phyloP scores from a whole-genome alignment of 1,284 basidiomycete genomes.

The Heterobasidion irregulare region DNA sequence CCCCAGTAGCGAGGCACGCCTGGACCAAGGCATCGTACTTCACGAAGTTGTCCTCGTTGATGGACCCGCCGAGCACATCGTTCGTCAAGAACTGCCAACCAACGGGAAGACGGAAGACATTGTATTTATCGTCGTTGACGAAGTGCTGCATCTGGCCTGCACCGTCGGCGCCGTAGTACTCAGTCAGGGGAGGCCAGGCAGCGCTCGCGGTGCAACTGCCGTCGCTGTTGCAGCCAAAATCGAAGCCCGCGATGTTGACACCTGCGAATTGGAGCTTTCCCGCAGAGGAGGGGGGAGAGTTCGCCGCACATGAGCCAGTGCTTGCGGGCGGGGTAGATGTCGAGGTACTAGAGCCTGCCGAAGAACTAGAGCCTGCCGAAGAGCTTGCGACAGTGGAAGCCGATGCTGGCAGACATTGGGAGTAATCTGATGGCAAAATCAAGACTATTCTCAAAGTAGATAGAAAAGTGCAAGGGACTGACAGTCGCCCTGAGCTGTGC shows the following conservation, averaged over 20 bases:
- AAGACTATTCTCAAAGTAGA: not conserved
- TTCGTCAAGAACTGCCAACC: constrained; percentile 49
- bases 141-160: constrained; percentile 51
- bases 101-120: constrained; percentile 43
- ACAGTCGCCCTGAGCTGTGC: constrained; percentile 18
- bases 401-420: constrained; percentile 20
- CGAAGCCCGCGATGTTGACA: constrained; percentile 41
- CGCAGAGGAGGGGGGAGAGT: constrained; percentile 9
- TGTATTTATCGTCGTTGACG: constrained; percentile 38
- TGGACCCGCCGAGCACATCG: constrained; percentile 26
- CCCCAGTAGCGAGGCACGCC: constrained; percentile 30
- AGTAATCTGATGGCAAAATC: constrained; percentile 15
- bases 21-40: constrained; percentile 46
- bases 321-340: not conserved
- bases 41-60: constrained; percentile 37
- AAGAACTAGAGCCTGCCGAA: not conserved
- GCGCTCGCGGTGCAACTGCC: constrained; percentile 30
- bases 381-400: constrained; percentile 17
- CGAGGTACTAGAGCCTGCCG: not conserved
- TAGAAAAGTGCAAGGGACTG: not conserved
- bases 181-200: constrained; percentile 34
- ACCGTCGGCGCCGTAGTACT: constrained; percentile 40
- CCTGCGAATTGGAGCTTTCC: constrained; percentile 20
- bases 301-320: constrained; percentile 9
- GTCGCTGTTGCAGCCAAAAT: constrained; percentile 36